A percentile compares a stretch with the other conserved stretches of the same genome.
Conservation (phyloP, 345 rosid genomes). For the Salix udensis region DNA sequence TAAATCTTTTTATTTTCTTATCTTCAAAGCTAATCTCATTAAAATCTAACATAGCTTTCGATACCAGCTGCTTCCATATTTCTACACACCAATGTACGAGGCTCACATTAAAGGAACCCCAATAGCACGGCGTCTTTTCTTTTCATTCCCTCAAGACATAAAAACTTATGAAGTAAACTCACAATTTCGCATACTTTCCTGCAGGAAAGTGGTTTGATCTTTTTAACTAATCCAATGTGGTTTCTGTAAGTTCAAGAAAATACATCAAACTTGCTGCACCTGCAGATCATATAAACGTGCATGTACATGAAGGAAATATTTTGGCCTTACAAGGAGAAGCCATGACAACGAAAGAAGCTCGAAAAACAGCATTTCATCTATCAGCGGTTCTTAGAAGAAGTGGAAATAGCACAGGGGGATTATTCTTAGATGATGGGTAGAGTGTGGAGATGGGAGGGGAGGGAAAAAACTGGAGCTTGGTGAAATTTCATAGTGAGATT, state of each 20-base stretch:
- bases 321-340: conserved; percentile 71
- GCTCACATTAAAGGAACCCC: conserved; percentile 60
- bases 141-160: conserved; percentile 57
- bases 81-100: conserved; percentile 63
- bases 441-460: conserved; percentile 46
- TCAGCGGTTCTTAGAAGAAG: conserved; percentile 40
- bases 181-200: conserved; percentile 70
- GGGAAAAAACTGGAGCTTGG: conserved; percentile 53
- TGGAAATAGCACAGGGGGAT: conserved; percentile 46
- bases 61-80: conserved; percentile 57
- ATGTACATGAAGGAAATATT: conserved; percentile 55
- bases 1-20: too few relatives aligned
- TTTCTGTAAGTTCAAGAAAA: conserved; percentile 32
- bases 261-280: conserved; percentile 46
- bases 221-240: conserved; percentile 48
- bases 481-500: conserved; percentile 35
- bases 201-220: conserved; percentile 69
- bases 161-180: conserved; percentile 43
- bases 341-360: conserved; percentile 51
- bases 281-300: conserved; percentile 52
- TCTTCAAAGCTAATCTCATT: too few relatives aligned
- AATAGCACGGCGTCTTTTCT: conserved; percentile 72
- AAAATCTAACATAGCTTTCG: too few relatives aligned
- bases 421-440: conserved; percentile 64
- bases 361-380: conserved; percentile 47